Evolutionary conservation across 1,284 basidiomycete genomes (phyloP).

Genomic region (Coniferiporia weirii): DNA sequence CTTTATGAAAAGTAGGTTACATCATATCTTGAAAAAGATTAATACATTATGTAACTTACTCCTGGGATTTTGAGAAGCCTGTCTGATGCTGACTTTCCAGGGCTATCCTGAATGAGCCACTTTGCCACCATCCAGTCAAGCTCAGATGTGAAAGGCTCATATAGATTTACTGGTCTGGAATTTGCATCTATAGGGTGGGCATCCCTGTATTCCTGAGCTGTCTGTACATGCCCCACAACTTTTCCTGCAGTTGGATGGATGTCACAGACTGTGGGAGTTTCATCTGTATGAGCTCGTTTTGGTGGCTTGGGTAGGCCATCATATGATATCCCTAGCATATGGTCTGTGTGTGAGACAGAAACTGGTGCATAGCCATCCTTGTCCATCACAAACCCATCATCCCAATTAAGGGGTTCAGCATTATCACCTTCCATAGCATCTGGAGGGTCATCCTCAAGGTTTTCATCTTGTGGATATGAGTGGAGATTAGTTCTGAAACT

Average conservation of each 20-base stretch:
- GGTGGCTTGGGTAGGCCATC: not conserved
- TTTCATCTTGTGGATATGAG: not conserved
- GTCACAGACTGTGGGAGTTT: not conserved
- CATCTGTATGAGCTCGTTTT: not conserved
- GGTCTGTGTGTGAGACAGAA: not conserved
- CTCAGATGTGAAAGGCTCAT: constrained; percentile 1
- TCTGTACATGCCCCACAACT: not conserved
- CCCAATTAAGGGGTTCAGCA: not conserved
- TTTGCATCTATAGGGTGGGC: not conserved
- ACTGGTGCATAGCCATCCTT: not conserved
- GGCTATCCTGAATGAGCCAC: not conserved
- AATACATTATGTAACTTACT: not conserved
- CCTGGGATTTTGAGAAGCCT: not conserved
- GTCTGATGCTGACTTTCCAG: not conserved
- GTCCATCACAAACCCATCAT: not conserved
- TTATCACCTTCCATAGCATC: not conserved
- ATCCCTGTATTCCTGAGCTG: not conserved
- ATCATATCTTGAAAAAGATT: not conserved
- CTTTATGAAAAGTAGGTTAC: not conserved
- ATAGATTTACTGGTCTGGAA: not conserved
- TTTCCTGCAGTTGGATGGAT: not conserved
- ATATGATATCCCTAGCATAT: not conserved
- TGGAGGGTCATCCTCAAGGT: not conserved
- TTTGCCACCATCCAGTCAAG: not conserved
- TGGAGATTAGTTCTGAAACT: not conserved